phyloP scores from a whole-genome alignment of 2,329 filamentous ascomycete genomes.

The Colletotrichum karsti region DNA sequence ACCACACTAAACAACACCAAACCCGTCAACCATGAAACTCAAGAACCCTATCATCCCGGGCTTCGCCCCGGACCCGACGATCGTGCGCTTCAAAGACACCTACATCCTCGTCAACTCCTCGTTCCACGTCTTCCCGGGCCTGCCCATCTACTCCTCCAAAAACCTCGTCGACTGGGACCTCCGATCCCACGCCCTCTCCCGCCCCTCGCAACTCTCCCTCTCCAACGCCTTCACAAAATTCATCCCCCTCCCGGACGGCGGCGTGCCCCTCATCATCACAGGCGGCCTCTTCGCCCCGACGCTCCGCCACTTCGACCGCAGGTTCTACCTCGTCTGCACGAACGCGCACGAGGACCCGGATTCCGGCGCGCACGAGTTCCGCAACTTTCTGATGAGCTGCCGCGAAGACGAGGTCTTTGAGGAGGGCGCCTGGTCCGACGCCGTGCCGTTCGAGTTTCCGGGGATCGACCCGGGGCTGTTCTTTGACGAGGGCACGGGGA shows the following conservation, averaged over 20 bases:
- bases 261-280: neutral
- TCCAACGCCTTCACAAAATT: neutral
- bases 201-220: neutral
- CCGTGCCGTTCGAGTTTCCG: neutral
- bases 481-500: neutral
- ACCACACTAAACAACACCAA: neutral
- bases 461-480: neutral
- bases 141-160: slow-evolving; percentile 46
- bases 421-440: neutral
- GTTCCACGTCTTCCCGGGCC: slow-evolving; percentile 67
- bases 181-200: neutral
- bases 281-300: neutral
- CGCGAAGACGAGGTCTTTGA: neutral
- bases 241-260: neutral
- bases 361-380: neutral
- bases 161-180: slow-evolving; percentile 37
- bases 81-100: slow-evolving; percentile 35
- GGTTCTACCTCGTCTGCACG: neutral
- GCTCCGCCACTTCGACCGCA: neutral
- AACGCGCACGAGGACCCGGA: neutral
- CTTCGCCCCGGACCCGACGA: slow-evolving; percentile 39
- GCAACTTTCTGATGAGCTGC: neutral
- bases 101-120: slow-evolving; percentile 59
- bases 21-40: neutral
- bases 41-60: slow-evolving; percentile 40